A percentile compares a stretch with the other conserved stretches of the same genome.
phyloP scores from a whole-genome alignment of 768 basidiomycete species.

The Trametes villosa region DNA sequence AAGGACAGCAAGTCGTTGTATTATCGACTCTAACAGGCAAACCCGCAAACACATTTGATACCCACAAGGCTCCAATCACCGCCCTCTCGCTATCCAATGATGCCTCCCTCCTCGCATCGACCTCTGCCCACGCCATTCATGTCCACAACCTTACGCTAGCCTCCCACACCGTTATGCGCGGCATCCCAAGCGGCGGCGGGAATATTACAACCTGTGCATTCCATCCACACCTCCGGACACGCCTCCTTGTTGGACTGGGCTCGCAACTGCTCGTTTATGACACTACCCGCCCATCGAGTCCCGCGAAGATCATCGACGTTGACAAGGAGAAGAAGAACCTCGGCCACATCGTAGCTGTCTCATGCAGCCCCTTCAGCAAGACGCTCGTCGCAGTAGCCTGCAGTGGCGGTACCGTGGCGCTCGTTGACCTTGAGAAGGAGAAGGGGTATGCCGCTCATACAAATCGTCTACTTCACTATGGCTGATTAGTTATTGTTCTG shows the following conservation, averaged over 20 bases:
- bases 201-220: constrained; percentile 55
- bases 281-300: constrained; percentile 57
- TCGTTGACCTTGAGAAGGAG: constrained; percentile 78
- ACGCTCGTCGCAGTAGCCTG: constrained; percentile 65
- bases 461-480: background rate
- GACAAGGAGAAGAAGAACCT: constrained; percentile 41
- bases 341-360: constrained; percentile 58
- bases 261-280: constrained; percentile 65
- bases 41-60: constrained; percentile 51
- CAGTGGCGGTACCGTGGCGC: constrained; percentile 53
- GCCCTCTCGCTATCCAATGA: constrained; percentile 66
- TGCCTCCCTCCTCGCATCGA: constrained; percentile 56
- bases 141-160: constrained; percentile 62
- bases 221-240: constrained; percentile 64
- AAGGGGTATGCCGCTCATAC: constrained; percentile 54
- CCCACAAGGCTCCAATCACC: constrained; percentile 54
- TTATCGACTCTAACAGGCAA: constrained; percentile 52
- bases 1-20: constrained; percentile 50
- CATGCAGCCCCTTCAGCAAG: constrained; percentile 78
- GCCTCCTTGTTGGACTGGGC: constrained; percentile 58
- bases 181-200: constrained; percentile 41
- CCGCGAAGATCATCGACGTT: constrained; percentile 56
- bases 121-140: constrained; percentile 55
- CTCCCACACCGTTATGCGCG: constrained; percentile 58
- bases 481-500: background rate